Evolutionary conservation across 306 rosid genomes (phyloP).

Genomic region (Ammopiptanthus mongolicus): DNA sequence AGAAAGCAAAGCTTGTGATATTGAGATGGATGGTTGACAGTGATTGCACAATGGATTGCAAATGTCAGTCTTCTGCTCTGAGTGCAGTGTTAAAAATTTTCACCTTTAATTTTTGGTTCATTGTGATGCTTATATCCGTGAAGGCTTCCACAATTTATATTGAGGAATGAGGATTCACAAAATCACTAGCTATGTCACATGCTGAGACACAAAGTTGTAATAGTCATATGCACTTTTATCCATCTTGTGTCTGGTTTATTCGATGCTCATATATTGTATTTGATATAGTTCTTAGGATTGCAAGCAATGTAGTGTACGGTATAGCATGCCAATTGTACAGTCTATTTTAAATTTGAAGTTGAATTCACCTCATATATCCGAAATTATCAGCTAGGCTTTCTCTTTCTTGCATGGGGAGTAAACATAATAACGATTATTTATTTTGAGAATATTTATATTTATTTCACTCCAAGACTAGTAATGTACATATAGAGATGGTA

Average conservation of each 20-base stretch:
- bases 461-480: neutral
- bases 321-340: conserved; percentile 9
- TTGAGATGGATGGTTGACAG: conserved; percentile 65
- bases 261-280: neutral
- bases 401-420: neutral
- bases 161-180: neutral
- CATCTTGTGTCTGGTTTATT: neutral
- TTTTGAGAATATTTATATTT: neutral
- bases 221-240: neutral
- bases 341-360: neutral
- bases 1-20: conserved; percentile 35
- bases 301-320: neutral
- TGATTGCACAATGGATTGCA: neutral
- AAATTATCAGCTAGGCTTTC: neutral
- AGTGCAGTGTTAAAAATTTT: neutral
- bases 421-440: neutral
- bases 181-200: neutral
- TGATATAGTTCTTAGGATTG: neutral
- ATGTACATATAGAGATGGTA: neutral
- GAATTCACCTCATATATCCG: neutral
- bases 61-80: neutral
- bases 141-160: conserved; percentile 5
- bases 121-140: neutral
- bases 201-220: conserved; percentile 9
- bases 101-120: neutral